Base-by-base conservation (phyloP, 208 protist genomes). In the Leishmania tropica region DNA sequence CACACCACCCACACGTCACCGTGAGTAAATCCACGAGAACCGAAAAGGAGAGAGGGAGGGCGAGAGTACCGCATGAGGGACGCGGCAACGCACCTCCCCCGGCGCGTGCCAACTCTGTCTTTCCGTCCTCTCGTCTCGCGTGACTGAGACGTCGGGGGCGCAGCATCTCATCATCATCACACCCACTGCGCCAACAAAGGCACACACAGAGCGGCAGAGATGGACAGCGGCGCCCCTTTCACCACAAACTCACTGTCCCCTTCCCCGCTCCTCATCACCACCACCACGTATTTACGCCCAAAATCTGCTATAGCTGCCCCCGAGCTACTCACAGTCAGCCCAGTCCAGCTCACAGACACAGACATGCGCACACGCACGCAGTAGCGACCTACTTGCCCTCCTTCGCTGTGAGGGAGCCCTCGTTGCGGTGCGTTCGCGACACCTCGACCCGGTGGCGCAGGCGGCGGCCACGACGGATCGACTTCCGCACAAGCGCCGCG, bases 371-470 rank as follows among this genome's bases (percentile, higher is more conserved):
- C 54, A 72, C 28, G 54, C 35, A 17, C 54, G 40, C 53, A 64
- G 48, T 56, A 68, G 75, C 42, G 19, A 31, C 19, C 28, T 62
- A 85, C 79, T 84, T 75, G 54, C 79, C 76, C 45, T 79, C 73
- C 53, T 78, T 80, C 37, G 42, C 54, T 13, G 80, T 67, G 60
- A 94, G 73, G 11, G 87, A 89, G 24, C 90, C 92, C 51, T 92
- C 91, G 56, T 89, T 93, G 73, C 93, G 94, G 79, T 97, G 94
- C 51, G 93, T 97, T 75, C 89, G 88, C 17, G 90, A 82, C 11
- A 72, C 76, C 79, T 97, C 94, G 37, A 93, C 90, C 58, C 90
- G 89, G 60, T 94, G 90, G 45, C 94, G 92, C 75, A 97, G 87
- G 45, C 94, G 94, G 3, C 92, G 88, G 37, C 93, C 94, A 62